Conservation (phyloP, 129 eudicot genomes). For the Chrysanthemum seticuspe region DNA sequence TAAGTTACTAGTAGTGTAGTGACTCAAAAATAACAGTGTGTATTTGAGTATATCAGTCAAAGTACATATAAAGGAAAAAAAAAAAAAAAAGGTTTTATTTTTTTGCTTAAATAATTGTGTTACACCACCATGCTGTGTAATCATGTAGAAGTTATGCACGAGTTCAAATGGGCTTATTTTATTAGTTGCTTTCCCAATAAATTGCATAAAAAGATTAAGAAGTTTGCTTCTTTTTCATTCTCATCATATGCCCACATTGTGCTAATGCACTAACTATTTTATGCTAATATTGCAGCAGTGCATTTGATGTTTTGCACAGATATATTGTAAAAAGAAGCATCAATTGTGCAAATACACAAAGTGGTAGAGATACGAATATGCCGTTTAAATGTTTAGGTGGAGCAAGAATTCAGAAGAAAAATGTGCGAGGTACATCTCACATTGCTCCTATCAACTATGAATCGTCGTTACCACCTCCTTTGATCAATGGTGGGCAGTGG, state of each 20-base stretch:
- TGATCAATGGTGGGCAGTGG: slow-evolving; percentile 47
- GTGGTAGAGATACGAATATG: slow-evolving; percentile 31
- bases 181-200: slow-evolving; percentile 17
- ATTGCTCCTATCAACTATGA: slow-evolving; percentile 49
- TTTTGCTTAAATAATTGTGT: slow-evolving; percentile 7
- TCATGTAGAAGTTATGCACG: slow-evolving; percentile 17
- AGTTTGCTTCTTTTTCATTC: slow-evolving; percentile 17
- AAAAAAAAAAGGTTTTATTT: background rate
- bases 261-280: slow-evolving; percentile 3
- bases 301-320: slow-evolving; percentile 10
- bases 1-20: too few relatives aligned
- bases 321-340: background rate
- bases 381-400: slow-evolving; percentile 43
- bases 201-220: slow-evolving; percentile 11
- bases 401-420: slow-evolving; percentile 38
- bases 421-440: slow-evolving; percentile 31
- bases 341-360: slow-evolving; percentile 5
- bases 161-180: slow-evolving; percentile 4
- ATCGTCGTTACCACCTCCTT: slow-evolving; percentile 16
- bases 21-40: too few relatives aligned
- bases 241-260: slow-evolving; percentile 19
- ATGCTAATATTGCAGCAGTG: slow-evolving; percentile 6
- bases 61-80: background rate
- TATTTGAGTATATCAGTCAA: too few relatives aligned
- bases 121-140: slow-evolving; percentile 16